Evolutionary conservation across 257 asterid species (phyloP).

Genomic region (Solanum sitiens): DNA sequence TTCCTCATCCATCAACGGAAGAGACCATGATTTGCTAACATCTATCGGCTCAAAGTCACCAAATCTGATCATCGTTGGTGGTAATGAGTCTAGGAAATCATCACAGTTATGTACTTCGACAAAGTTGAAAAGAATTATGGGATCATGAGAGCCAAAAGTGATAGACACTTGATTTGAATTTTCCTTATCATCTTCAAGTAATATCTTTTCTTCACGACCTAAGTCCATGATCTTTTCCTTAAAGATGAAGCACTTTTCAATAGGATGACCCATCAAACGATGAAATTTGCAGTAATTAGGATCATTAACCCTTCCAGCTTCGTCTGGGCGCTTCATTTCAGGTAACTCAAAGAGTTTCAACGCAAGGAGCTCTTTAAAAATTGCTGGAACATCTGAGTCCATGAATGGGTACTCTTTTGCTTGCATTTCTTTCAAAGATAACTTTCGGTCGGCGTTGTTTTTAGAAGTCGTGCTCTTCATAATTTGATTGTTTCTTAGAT

Average conservation of each 20-base stretch:
- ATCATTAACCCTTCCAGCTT: neutral
- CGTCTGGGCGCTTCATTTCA: too few relatives aligned
- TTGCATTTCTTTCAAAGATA: neutral
- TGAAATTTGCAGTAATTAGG: neutral
- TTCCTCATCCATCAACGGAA: too few relatives aligned
- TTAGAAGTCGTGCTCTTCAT: neutral
- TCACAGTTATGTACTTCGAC: neutral
- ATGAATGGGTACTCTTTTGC: neutral
- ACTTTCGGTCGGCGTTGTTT: neutral
- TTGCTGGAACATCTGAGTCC: neutral
- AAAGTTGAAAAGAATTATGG: neutral
- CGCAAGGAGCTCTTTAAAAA: neutral
- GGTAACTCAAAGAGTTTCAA: neutral
- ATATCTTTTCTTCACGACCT: neutral
- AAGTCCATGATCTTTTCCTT: neutral
- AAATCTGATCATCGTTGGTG: neutral
- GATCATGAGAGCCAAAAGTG: neutral
- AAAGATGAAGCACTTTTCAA: neutral
- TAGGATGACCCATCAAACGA: neutral
- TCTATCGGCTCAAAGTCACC: neutral
- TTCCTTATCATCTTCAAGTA: neutral
- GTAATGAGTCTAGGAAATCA: fast-evolving
- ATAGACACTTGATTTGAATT: neutral
- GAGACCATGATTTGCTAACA: neutral
- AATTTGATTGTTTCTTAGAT: neutral